A percentile compares a stretch with the other conserved stretches of the same genome.
Conservation (phyloP, 1,139 yeast genomes). For the Pneumocystis jirovecii region DNA sequence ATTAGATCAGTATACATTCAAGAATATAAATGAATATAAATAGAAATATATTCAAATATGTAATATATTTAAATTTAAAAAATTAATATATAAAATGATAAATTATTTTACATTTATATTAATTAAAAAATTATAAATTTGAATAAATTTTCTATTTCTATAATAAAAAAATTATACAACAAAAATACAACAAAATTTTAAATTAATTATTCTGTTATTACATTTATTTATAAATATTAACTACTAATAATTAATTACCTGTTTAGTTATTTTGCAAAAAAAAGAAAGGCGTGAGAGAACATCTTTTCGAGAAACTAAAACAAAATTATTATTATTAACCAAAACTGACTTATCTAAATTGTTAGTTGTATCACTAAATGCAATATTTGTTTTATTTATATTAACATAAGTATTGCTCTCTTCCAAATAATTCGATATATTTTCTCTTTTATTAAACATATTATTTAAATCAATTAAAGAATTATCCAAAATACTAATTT, state of each 20-base stretch:
- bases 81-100: neutral
- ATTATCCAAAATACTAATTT: neutral
- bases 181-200: too few species aligned
- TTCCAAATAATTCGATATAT: neutral
- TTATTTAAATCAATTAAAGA: neutral
- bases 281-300: neutral
- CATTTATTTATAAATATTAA: neutral
- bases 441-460: neutral
- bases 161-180: too few species aligned
- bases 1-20: too few species aligned
- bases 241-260: neutral
- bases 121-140: neutral
- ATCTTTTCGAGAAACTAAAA: neutral
- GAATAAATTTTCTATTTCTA: neutral
- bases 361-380: neutral
- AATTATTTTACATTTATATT: neutral
- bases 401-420: neutral
- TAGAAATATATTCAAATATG: too few species aligned
- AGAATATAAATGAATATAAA: too few species aligned
- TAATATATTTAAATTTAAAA: too few species aligned
- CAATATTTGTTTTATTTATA: neutral
- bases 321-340: neutral
- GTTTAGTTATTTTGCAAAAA: neutral
- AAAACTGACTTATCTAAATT: neutral
- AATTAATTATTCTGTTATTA: too few species aligned